phyloP scores from a whole-genome alignment of 768 basidiomycete species.

The Chalciporus chontae region DNA sequence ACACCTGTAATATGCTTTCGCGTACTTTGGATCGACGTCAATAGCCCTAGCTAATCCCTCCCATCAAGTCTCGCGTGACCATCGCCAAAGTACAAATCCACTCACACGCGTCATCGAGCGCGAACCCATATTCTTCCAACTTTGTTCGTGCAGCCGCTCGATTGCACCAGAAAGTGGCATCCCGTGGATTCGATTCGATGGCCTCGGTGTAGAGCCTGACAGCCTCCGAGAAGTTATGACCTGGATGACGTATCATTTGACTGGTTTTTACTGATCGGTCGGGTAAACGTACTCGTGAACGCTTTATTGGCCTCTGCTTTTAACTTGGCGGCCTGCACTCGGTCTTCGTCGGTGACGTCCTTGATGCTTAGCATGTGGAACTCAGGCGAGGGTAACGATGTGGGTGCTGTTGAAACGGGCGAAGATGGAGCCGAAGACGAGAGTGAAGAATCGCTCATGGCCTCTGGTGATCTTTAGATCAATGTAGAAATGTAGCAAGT shows the following conservation, averaged over 20 bases:
- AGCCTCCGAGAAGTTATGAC: conserved; percentile 73
- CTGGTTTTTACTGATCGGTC: not conserved
- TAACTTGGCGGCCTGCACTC: conserved; percentile 59
- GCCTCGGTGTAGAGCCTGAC: conserved; percentile 79
- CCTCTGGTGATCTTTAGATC: conserved; percentile 1
- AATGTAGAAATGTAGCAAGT: not conserved
- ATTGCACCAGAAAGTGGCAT: conserved; percentile 92
- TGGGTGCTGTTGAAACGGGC: conserved; percentile 49
- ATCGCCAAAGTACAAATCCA: conserved; percentile 14
- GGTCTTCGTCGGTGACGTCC: conserved; percentile 70
- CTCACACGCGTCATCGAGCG: conserved; percentile 82
- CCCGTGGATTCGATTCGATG: conserved; percentile 82
- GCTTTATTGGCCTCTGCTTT: conserved; percentile 89
- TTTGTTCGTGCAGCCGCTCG: conserved; percentile 90
- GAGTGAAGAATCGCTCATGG: conserved; percentile 23
- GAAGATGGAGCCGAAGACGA: conserved; percentile 37
- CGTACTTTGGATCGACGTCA: conserved; percentile 81
- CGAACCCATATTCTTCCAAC: conserved; percentile 92
- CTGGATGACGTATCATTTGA: conserved; percentile 30
- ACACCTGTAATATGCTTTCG: conserved; percentile 85
- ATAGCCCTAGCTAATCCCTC: conserved; percentile 69
- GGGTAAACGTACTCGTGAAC: conserved; percentile 52
- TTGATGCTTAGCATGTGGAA: conserved; percentile 47
- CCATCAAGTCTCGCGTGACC: conserved; percentile 16
- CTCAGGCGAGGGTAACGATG: conserved; percentile 59